Evolutionary conservation across 345 rosid species (phyloP).

Genomic region (Hibiscus syriacus): DNA sequence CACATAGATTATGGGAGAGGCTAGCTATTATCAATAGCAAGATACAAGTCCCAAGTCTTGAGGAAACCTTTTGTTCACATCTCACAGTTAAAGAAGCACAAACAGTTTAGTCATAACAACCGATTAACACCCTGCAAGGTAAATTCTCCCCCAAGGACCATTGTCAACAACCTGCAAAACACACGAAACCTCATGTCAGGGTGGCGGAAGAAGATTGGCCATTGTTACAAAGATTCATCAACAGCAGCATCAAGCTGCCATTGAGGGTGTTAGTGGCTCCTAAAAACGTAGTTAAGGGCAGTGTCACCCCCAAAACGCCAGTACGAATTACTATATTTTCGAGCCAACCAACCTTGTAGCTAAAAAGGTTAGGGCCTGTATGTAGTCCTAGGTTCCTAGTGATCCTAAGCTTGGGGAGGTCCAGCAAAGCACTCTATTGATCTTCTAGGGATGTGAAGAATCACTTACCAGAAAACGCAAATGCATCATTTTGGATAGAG

Average conservation of each 20-base stretch:
- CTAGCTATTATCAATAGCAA: neutral
- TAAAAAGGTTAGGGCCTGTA: neutral
- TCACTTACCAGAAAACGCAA: slow-evolving; percentile 26
- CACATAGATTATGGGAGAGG: neutral
- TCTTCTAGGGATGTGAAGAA: neutral
- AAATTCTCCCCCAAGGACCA: neutral
- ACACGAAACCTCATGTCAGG: neutral
- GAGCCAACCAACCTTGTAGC: slow-evolving; percentile 1
- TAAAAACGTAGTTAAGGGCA: neutral
- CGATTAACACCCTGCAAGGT: slow-evolving; percentile 8
- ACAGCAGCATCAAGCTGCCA: neutral
- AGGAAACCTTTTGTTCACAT: slow-evolving; percentile 7
- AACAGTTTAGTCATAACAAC: slow-evolving; percentile 21
- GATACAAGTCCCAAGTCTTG: neutral
- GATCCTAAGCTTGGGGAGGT: neutral
- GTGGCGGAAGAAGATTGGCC: neutral
- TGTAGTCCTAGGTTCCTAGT: neutral
- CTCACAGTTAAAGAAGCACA: slow-evolving; percentile 14
- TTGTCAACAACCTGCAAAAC: slow-evolving; percentile 18
- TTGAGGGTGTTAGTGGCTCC: neutral
- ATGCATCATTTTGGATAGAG: slow-evolving; percentile 67
- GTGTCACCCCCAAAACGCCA: too few species aligned
- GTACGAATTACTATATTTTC: neutral
- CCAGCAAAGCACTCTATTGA: neutral
- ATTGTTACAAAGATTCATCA: neutral